Base-by-base conservation (phyloP, 345 rosid genomes). In the Bruguiera sexangula region DNA sequence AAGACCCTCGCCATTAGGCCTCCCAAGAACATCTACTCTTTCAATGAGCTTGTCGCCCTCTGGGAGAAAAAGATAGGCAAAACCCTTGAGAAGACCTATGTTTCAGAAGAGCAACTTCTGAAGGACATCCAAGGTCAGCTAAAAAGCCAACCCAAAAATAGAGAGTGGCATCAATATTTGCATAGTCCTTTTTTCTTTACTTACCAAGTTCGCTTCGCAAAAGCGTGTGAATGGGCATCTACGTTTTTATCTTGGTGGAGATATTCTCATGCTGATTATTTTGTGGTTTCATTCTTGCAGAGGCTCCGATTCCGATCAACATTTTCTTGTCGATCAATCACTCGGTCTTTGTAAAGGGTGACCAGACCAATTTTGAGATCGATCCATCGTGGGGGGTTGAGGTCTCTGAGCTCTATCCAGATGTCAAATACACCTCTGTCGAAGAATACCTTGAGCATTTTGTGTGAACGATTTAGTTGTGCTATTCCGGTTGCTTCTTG, bases 21-120 rank as follows among this genome's bases (percentile, higher is more conserved):
- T 9, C 79, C 77, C 4, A 60, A 53, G 15, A 82, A 79, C 34
- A 54, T 63, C 7, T 53, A 31, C 54, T 67, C 76, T 6, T 79
- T 59, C 73, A 73, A 74, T 36, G 83, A 82, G 32, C 63, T 82
- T 20, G 73, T 76, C 34, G 62, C 76, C 18, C 26, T 79, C 4
- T 71, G 76, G 79, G 83, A 79, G 81, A 79, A 59, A 53, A 79
- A 79, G 71, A 68, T 72, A 0, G 79, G 79, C 11, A 79, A 66
- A 62, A 74, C 79, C 67, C 74, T 76, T 1, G 74, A 82, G 51
- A 76, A 59, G 37, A 69, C 21, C 57, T 76, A 74, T 53, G 63
- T 76, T 50, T 31, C 66, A 0, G 79, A 79, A 69, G 81, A 79
- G 16, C 69, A 79, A 50, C 65, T 82, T 57, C 74, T 79, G 39